A percentile compares a stretch with the other conserved stretches of the same genome.
Evolutionary conservation across 768 basidiomycete genomes (phyloP).

Genomic region (Tulasnella sp.): DNA sequence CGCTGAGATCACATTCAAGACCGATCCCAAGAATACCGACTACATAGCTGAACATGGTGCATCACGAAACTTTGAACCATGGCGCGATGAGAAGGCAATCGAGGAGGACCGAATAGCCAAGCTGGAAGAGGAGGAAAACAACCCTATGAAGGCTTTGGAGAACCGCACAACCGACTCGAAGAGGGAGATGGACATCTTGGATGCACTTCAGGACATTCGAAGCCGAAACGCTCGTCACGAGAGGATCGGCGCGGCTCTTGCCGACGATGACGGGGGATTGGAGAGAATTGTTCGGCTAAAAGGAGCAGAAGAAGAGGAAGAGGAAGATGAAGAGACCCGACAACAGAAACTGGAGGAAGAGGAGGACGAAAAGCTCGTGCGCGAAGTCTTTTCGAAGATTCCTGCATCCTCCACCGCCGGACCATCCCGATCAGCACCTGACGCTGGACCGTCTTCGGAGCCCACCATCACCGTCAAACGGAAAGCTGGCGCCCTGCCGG

Average conservation of each 20-base stretch:
- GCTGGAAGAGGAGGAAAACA: slow-evolving; percentile 88
- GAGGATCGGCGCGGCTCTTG: slow-evolving; percentile 60
- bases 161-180: slow-evolving; percentile 88
- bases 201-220: slow-evolving; percentile 89
- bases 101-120: slow-evolving; percentile 81
- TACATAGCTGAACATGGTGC: slow-evolving; percentile 94
- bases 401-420: slow-evolving; percentile 39
- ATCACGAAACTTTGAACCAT: slow-evolving; percentile 95
- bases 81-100: slow-evolving; percentile 75
- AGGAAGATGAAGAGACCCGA: slow-evolving; percentile 72
- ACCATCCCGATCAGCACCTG: slow-evolving; percentile 35
- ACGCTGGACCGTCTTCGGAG: slow-evolving; percentile 22
- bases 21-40: slow-evolving; percentile 96
- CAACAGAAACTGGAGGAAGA: slow-evolving; percentile 65
- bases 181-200: slow-evolving; percentile 97
- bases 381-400: slow-evolving; percentile 80
- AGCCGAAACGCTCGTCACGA: slow-evolving; percentile 86
- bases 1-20: slow-evolving; percentile 99
- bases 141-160: slow-evolving; percentile 96
- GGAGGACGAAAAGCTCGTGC: slow-evolving; percentile 88
- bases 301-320: slow-evolving; percentile 51
- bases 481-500: slow-evolving; percentile 73
- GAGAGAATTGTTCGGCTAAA: slow-evolving; percentile 56
- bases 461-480: slow-evolving; percentile 69
- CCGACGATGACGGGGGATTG: slow-evolving; percentile 55